Conservation (phyloP, 768 basidiomycete species). For the Phlebiopsis flavidoalba region DNA sequence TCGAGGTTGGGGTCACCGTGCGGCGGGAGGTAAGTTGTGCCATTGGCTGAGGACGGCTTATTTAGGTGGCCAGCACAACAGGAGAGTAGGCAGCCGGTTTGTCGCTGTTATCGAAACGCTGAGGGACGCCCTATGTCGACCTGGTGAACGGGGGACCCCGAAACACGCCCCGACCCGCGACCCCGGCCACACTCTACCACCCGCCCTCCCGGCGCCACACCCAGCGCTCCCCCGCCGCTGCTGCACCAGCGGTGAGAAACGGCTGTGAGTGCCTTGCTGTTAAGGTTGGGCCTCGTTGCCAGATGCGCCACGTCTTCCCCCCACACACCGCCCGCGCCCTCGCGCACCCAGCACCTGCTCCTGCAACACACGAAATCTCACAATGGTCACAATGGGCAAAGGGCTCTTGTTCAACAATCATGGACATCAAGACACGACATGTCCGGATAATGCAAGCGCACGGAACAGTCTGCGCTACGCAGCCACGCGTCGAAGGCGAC, state of each 20-base stretch:
- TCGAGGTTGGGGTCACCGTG: constrained; percentile 41
- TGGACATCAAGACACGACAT: neutral
- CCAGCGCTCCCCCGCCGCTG: neutral
- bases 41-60: constrained; percentile 28
- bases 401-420: neutral
- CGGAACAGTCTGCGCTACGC: neutral
- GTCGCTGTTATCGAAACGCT: constrained; percentile 15
- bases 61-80: neutral
- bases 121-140: constrained; percentile 11
- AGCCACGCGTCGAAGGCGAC: neutral
- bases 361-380: too few relatives aligned
- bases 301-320: neutral
- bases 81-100: constrained; percentile 1
- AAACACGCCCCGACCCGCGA: neutral
- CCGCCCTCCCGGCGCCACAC: neutral
- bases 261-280: neutral
- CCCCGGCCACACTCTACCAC: constrained; percentile 4
- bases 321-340: neutral
- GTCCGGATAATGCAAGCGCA: neutral
- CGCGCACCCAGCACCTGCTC: too few relatives aligned
- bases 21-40: constrained; percentile 43
- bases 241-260: neutral
- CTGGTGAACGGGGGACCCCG: constrained; percentile 13
- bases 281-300: neutral
- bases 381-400: neutral